A percentile compares a stretch with the other conserved stretches of the same genome.
Conservation (phyloP, 108 stramenopile genomes). For the Cyclotella kingstonii region DNA sequence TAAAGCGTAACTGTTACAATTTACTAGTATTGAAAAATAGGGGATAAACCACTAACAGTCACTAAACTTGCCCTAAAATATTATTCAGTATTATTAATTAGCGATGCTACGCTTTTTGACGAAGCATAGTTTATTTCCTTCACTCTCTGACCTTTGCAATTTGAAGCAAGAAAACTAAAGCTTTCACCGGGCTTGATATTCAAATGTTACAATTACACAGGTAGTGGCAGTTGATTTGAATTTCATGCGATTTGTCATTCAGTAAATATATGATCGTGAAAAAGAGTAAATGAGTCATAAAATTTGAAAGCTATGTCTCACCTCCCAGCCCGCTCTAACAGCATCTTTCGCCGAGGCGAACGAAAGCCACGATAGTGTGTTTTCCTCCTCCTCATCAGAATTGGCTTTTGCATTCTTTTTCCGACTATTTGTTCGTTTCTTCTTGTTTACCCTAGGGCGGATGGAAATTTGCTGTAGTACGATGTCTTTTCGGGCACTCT, state of each 20-base stretch:
- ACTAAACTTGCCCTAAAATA: no score
- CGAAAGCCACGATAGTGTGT: constrained; percentile 47
- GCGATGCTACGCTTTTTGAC: constrained; percentile 14
- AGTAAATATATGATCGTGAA: not conserved
- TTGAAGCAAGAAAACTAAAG: constrained; percentile 73
- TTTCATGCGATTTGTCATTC: not conserved
- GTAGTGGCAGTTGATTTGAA: no score
- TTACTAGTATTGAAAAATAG: not conserved
- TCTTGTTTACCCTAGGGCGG: constrained; percentile 49
- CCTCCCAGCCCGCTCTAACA: constrained; percentile 76
- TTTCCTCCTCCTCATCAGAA: constrained; percentile 20
- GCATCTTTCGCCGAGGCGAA: constrained; percentile 75
- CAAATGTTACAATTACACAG: no score
- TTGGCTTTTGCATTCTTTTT: constrained; percentile 32
- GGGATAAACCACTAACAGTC: no score
- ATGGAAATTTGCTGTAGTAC: constrained; percentile 51
- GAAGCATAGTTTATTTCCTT: constrained; percentile 22
- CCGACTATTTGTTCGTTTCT: constrained; percentile 51
- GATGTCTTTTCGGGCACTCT: constrained; percentile 55
- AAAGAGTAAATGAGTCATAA: not conserved
- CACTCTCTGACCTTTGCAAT: constrained; percentile 71
- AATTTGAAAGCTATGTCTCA: constrained; percentile 11
- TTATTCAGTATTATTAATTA: not conserved
- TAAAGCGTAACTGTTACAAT: not conserved
- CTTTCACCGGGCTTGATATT: constrained; percentile 64